A percentile compares a stretch with the other conserved stretches of the same genome.
Evolutionary conservation across 1,284 basidiomycete species (phyloP).

Genomic region (Puccinia polysora): DNA sequence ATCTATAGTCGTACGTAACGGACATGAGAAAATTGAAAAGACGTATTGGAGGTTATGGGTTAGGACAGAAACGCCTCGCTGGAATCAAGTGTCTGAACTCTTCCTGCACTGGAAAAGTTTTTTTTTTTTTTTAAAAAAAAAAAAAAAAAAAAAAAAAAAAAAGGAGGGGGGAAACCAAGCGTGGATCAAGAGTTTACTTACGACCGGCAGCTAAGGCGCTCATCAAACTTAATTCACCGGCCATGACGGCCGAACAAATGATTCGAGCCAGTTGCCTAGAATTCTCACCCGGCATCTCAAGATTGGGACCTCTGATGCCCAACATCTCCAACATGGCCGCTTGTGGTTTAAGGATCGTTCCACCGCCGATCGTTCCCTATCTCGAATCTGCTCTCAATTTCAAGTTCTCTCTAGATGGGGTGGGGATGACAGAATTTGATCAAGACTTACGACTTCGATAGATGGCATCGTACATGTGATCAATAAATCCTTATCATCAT

Average conservation of each 20-base stretch:
- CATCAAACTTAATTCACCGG: conserved; percentile 82
- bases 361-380: conserved; percentile 54
- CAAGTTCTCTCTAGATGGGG: not conserved
- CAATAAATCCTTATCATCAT: conserved; percentile 82
- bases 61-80: too few relatives aligned
- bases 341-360: conserved; percentile 72
- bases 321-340: conserved; percentile 86
- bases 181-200: conserved; percentile 9
- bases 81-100: too few relatives aligned
- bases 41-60: too few relatives aligned
- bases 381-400: conserved; percentile 19
- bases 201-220: conserved; percentile 82
- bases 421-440: not conserved
- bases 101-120: too few relatives aligned
- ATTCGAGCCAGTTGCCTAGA: conserved; percentile 79
- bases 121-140: not conserved
- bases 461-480: conserved; percentile 91
- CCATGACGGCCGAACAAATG: conserved; percentile 86
- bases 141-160: not conserved
- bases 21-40: not conserved
- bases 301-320: conserved; percentile 78
- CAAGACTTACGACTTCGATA: conserved; percentile 69
- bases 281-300: conserved; percentile 75
- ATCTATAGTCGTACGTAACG: too few relatives aligned
- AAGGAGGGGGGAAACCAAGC: not conserved